Conservation (phyloP, 2,329 filamentous ascomycete species). For the Dichotomopilus funicola region DNA sequence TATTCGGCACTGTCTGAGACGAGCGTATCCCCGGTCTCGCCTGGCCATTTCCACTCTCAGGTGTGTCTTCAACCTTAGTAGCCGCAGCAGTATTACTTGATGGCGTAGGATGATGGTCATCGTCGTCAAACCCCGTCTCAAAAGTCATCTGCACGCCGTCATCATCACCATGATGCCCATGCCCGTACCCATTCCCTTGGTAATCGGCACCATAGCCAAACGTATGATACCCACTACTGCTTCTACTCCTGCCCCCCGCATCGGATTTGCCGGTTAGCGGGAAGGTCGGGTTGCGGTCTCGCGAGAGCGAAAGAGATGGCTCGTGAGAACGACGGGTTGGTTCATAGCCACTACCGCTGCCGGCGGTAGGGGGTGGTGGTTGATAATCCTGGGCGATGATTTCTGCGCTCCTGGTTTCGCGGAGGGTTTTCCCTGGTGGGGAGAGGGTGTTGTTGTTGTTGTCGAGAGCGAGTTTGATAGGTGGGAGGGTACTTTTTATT, state of each 20-base stretch:
- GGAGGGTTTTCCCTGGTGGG: conserved; percentile 31
- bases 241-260: background rate
- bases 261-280: conserved; percentile 19
- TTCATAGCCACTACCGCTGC: too few relatives aligned
- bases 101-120: conserved; percentile 15
- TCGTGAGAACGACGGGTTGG: background rate
- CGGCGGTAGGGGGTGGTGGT: conserved; percentile 1
- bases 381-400: conserved; percentile 19
- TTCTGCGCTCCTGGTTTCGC: conserved; percentile 44
- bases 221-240: conserved; percentile 16
- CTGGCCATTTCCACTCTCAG: conserved; percentile 8
- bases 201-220: conserved; percentile 10
- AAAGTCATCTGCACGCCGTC: conserved; percentile 65
- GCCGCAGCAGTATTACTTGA: background rate
- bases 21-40: conserved; percentile 39
- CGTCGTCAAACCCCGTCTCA: conserved; percentile 51
- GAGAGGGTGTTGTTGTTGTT: conserved; percentile 18
- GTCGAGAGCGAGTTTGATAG: conserved; percentile 69
- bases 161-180: conserved; percentile 19
- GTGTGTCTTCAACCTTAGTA: background rate
- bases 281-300: conserved; percentile 26
- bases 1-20: conserved; percentile 44
- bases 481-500: conserved; percentile 79
- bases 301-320: background rate
- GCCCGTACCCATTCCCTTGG: background rate